A percentile compares a stretch with the other conserved stretches of the same genome.
phyloP scores from a whole-genome alignment of 768 basidiomycete species.

The Lentinula sp. region DNA sequence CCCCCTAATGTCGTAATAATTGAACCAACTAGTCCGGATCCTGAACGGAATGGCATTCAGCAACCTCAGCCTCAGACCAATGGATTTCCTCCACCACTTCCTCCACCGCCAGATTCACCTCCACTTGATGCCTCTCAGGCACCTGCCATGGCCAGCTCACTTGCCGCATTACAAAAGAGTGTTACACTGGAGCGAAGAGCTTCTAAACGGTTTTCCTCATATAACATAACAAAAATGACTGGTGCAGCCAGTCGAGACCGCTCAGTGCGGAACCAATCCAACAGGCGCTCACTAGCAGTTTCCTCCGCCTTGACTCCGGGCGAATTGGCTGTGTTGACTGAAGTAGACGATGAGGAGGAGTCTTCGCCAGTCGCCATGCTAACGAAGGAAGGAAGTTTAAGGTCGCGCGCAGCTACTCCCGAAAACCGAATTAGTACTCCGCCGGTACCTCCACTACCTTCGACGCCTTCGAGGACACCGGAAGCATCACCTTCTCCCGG shows the following conservation, averaged over 20 bases:
- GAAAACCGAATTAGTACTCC: slow-evolving; percentile 27
- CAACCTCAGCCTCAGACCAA: slow-evolving; percentile 17
- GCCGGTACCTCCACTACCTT: slow-evolving; percentile 43
- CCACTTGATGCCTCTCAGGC: slow-evolving; percentile 34
- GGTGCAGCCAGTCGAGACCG: slow-evolving; percentile 46
- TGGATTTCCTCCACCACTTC: slow-evolving; percentile 16
- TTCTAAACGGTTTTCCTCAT: slow-evolving; percentile 92
- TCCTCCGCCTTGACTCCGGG: slow-evolving; percentile 58
- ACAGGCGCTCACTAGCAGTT: slow-evolving; percentile 64
- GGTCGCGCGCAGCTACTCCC: slow-evolving; percentile 29
- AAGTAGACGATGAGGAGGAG: slow-evolving; percentile 63
- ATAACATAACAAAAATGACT: slow-evolving; percentile 93
- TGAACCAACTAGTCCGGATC: slow-evolving; percentile 39
- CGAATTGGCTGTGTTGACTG: slow-evolving; percentile 70
- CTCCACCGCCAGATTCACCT: slow-evolving; percentile 32
- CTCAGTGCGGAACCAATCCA: slow-evolving; percentile 42
- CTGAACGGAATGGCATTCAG: slow-evolving; percentile 18
- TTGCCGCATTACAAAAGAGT: slow-evolving; percentile 83
- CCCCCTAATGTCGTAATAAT: slow-evolving; percentile 42
- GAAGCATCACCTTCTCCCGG: slow-evolving; percentile 22
- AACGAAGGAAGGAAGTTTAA: slow-evolving; percentile 18
- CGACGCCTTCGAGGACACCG: slow-evolving; percentile 34
- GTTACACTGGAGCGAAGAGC: slow-evolving; percentile 87
- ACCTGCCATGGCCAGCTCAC: slow-evolving; percentile 70
- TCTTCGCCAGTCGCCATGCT: slow-evolving; percentile 12